A percentile compares a stretch with the other conserved stretches of the same genome.
These are phyloP conservation scores for Penicillium sp. DNA, from an alignment of 2,329 filamentous ascomycete species.

Conservation along the genomic window DNA sequence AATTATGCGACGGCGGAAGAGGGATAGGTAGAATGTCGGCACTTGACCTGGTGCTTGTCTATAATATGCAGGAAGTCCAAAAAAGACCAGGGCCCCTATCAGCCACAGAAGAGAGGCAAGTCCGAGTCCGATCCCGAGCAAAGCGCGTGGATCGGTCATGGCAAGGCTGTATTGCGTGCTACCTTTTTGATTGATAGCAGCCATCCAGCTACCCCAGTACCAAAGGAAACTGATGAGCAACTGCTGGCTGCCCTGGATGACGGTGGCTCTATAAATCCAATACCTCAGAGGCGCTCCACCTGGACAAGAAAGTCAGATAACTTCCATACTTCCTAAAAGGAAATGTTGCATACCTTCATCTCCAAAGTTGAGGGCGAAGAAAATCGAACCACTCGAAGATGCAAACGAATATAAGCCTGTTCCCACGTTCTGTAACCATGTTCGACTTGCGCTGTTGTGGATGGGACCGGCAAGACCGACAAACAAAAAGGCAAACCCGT, in stretches of 20 bases:
- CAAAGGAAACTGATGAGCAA: constrained; percentile 56
- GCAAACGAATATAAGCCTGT: constrained; percentile 55
- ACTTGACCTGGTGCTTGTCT: constrained; percentile 55
- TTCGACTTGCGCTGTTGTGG: constrained; percentile 26
- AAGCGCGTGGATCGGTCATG: constrained; percentile 37
- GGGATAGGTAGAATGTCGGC: constrained; percentile 56
- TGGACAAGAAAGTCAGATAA: constrained; percentile 31
- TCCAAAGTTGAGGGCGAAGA: constrained; percentile 60
- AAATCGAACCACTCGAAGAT: constrained; percentile 55
- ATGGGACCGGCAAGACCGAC: constrained; percentile 47
- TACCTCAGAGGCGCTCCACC: constrained; percentile 51
- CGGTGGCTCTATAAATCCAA: constrained; percentile 58
- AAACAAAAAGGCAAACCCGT: constrained; percentile 55
- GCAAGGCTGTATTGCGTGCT: constrained; percentile 28
- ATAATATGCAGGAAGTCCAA: constrained; percentile 59
- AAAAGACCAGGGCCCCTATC: constrained; percentile 47
- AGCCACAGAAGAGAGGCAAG: constrained; percentile 50
- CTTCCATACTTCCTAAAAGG: not conserved
- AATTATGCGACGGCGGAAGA: constrained; percentile 51
- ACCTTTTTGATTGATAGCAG: constrained; percentile 36
- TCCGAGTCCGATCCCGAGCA: constrained; percentile 50
- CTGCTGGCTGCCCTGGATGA: constrained; percentile 59
- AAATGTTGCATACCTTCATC: constrained; percentile 41
- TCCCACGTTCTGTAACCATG: constrained; percentile 53
- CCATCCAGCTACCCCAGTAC: constrained; percentile 55